Percentiles rank a stretch among this genome's conserved stretches.
Evolutionary conservation across 225 moss, liverwort and hornwort species (phyloP).

Genomic region (Pleurozium schreberi): DNA sequence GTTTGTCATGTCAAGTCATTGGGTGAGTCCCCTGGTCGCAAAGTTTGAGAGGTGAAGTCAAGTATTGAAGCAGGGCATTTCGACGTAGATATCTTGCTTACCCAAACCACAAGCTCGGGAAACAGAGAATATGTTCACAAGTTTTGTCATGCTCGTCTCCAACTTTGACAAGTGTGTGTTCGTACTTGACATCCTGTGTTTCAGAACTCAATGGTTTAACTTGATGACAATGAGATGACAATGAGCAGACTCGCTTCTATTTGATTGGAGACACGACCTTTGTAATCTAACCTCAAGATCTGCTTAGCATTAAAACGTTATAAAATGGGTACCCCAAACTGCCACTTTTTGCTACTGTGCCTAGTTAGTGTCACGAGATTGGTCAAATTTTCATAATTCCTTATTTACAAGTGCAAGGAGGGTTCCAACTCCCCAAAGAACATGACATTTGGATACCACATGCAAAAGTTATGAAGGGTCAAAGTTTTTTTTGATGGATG

Average conservation of each 20-base stretch:
- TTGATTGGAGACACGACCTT: not conserved
- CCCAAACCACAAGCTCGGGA: not conserved
- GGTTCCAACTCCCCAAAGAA: not conserved
- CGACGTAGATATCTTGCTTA: not conserved
- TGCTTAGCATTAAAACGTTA: not conserved
- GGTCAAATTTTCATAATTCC: not conserved
- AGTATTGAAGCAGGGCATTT: not conserved
- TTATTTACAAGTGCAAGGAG: not conserved
- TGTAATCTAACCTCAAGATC: not conserved
- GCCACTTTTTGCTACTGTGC: rapidly evolving
- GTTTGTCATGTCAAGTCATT: not conserved
- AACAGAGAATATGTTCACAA: not conserved
- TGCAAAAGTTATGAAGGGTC: too few relatives aligned
- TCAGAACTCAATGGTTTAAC: not conserved
- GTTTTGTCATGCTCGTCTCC: not conserved
- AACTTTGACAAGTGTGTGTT: not conserved
- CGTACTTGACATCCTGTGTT: not conserved
- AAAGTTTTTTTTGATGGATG: too few relatives aligned
- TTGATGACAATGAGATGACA: not conserved
- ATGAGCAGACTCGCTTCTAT: not conserved
- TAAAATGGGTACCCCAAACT: too few relatives aligned
- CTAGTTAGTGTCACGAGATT: not conserved
- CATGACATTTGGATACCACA: rapidly evolving
- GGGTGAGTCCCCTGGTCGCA: not conserved
- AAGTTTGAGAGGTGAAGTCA: not conserved